Percentiles rank a stretch among this genome's conserved stretches.
These are phyloP conservation scores for Eucalyptus cloeziana DNA, from an alignment of 345 rosid genomes.

Conservation along the genomic window DNA sequence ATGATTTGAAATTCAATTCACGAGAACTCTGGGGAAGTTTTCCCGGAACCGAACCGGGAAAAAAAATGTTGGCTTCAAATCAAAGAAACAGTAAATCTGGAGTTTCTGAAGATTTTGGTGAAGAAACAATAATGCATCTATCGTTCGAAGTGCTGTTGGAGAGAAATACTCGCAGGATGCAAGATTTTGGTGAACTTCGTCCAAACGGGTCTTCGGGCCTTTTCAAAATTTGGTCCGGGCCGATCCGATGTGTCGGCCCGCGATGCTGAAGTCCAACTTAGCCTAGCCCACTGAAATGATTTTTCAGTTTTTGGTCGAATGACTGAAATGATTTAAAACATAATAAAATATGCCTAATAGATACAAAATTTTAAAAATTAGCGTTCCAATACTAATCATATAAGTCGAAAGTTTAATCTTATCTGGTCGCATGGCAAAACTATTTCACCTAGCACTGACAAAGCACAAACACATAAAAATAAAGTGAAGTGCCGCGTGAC, in stretches of 20 bases:
- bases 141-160: not conserved
- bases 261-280: not conserved
- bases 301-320: not conserved
- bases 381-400: not conserved
- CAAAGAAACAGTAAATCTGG: not conserved
- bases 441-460: not conserved
- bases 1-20: not conserved
- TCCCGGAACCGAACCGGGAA: not conserved
- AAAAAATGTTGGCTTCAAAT: not conserved
- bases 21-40: not conserved
- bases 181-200: not conserved
- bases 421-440: not conserved
- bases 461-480: not conserved
- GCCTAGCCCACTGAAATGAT: not conserved
- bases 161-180: not conserved
- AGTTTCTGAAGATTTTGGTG: not conserved
- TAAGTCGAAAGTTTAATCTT: not conserved
- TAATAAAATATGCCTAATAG: not conserved
- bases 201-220: not conserved
- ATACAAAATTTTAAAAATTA: not conserved
- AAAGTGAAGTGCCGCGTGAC: not conserved
- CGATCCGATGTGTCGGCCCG: not conserved
- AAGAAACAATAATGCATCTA: not conserved
- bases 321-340: not conserved
- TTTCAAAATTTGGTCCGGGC: not conserved